These are phyloP conservation scores for Hypoxylon fuscum DNA, from an alignment of 495 filamentous ascomycete genomes.

Conservation along the genomic window DNA sequence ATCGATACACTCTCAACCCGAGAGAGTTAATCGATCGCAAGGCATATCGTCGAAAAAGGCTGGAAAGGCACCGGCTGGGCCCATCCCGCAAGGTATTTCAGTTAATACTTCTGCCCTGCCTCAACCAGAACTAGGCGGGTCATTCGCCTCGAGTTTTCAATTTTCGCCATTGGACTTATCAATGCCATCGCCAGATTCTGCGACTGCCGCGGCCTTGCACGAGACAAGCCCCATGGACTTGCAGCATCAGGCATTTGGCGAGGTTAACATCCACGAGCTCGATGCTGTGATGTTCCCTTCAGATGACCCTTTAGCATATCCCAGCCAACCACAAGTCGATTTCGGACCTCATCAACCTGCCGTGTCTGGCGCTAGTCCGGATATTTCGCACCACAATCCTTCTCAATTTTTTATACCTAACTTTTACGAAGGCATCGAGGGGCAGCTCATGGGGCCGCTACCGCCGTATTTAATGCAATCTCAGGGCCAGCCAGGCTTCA, in stretches of 20 bases:
- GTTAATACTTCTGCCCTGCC: conserved; percentile 44
- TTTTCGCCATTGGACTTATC: conserved; percentile 40
- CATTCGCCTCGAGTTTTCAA: conserved; percentile 36
- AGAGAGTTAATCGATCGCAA: conserved; percentile 47
- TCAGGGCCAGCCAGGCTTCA: conserved; percentile 47
- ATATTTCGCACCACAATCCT: conserved; percentile 36
- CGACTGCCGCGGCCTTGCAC: conserved; percentile 34
- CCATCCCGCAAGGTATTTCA: conserved; percentile 45
- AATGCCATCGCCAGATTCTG: conserved; percentile 45
- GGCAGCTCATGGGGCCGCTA: conserved; percentile 56
- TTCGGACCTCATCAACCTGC: conserved; percentile 48
- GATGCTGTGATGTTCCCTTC: conserved; percentile 94
- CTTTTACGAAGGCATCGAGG: conserved; percentile 58
- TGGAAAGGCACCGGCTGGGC: conserved; percentile 30
- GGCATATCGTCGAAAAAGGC: conserved; percentile 39
- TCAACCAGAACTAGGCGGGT: conserved; percentile 32
- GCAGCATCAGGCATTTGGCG: conserved; percentile 44
- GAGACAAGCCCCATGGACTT: conserved; percentile 45
- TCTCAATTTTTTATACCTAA: conserved; percentile 54
- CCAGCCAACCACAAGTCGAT: conserved; percentile 79
- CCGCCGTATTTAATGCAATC: conserved; percentile 57
- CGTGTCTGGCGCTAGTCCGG: conserved; percentile 31
- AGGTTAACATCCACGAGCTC: conserved; percentile 71
- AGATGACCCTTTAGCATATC: conserved; percentile 88
- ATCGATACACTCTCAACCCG: conserved; percentile 41